Base-by-base conservation (phyloP, 495 filamentous ascomycete genomes). In the Aspergillus homomorphus region DNA sequence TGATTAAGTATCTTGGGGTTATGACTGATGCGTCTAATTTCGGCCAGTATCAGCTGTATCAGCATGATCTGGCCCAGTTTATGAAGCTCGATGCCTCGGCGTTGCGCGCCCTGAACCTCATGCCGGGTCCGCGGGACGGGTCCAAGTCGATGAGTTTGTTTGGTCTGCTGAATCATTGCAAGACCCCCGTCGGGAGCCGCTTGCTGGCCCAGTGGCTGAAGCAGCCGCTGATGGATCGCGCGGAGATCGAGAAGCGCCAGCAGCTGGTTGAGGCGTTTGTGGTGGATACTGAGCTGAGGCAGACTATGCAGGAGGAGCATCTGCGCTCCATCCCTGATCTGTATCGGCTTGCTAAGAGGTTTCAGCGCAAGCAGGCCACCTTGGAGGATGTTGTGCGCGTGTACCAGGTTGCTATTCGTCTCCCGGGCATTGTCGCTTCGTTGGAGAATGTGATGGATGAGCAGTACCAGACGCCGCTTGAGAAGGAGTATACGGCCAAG, bases 1-100 rank as follows among this genome's bases (percentile, higher is more conserved):
- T 99, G 68, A 96, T 98, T 73, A 96, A 93, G 69, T 99, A 98
- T 62, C 81, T 99, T n/a, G 87, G 88, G 16, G 87, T 95, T 3
- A 75, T 99, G 73, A 87, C 90, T 22, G 95, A 99, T 66, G 74
- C 90, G 16, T 89, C 90, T 20, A 98, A 99, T 69, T 97, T 96
- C 69, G 94, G 94, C 1, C 92, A 98, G 68, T 99, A 91, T 67
- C 90, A 93, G 64, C 84, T 99, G 22, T 98, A 97, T 66, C 94
- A 99, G 67, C 95, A 98, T 72, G 95, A 99, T 69, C 73, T 99
- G 24, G 87, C 91, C 12, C 94, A 99, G 66, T 99, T 90, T 66
- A 99, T 99, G 94, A 98, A 96, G 74, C 84, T 99, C 14, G 94
- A 99, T 77, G 89, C 95, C 14, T 91, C 94, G 5, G 94, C 94